Percentiles rank a stretch among this genome's conserved stretches.
Conservation (phyloP, 2,329 filamentous ascomycete species). For the Chalaropsis thielavioides region DNA sequence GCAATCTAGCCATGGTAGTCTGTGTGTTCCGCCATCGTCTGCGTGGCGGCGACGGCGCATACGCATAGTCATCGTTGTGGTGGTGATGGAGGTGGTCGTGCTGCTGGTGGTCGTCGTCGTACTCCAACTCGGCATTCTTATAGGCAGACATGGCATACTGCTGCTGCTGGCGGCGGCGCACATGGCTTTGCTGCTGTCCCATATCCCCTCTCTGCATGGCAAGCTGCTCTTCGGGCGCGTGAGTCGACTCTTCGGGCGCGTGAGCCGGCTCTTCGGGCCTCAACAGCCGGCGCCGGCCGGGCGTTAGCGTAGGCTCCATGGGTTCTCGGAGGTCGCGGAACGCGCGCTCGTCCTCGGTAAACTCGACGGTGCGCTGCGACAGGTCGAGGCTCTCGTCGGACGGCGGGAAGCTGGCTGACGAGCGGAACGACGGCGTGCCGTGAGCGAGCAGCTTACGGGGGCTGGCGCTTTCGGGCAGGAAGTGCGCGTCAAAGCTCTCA, state of each 20-base stretch:
- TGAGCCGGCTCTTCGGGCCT: background rate
- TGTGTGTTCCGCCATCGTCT: slow-evolving; percentile 1
- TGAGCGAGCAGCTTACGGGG: background rate
- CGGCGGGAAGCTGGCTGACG: slow-evolving; percentile 28
- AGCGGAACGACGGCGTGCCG: slow-evolving; percentile 31
- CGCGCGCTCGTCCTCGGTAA: slow-evolving; percentile 21
- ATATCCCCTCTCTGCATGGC: background rate
- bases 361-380: slow-evolving; percentile 9
- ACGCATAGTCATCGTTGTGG: background rate
- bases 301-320: slow-evolving; percentile 18
- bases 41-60: background rate
- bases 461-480: background rate
- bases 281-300: slow-evolving; percentile 19
- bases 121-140: background rate
- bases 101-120: background rate
- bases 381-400: slow-evolving; percentile 39
- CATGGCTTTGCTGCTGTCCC: background rate
- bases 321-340: slow-evolving; percentile 23
- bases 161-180: background rate
- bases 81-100: slow-evolving; percentile 3
- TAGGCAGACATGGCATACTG: background rate
- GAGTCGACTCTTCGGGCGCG: background rate
- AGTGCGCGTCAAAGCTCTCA: slow-evolving; percentile 42
- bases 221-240: background rate
- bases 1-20: slow-evolving; percentile 24